Percentiles rank a stretch among this genome's conserved stretches.
Evolutionary conservation across 257 asterid species (phyloP).

Genomic region (Penstemon barbatus): DNA sequence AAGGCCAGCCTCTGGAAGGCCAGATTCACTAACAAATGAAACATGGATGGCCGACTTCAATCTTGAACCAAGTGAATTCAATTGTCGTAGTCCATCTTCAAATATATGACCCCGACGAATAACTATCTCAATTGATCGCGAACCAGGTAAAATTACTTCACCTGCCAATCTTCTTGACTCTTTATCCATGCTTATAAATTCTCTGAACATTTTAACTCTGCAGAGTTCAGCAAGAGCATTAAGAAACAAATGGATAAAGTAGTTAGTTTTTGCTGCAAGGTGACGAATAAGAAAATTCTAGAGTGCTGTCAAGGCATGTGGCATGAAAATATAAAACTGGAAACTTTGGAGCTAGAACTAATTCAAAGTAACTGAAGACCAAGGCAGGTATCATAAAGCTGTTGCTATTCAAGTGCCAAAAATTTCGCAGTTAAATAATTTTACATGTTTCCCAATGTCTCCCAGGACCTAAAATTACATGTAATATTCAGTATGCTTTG

Average conservation of each 20-base stretch:
- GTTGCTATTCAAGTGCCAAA: neutral
- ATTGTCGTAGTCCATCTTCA: slow-evolving; percentile 91
- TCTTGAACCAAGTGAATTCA: slow-evolving; percentile 82
- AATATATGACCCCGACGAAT: slow-evolving; percentile 80
- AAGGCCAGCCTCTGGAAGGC: slow-evolving; percentile 96
- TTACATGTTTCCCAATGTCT: neutral
- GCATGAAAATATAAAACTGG: neutral
- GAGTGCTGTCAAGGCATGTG: slow-evolving; percentile 15
- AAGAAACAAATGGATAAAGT: slow-evolving; percentile 14
- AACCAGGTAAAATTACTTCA: slow-evolving; percentile 71
- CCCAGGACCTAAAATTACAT: neutral
- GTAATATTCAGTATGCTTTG: too few relatives aligned
- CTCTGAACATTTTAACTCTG: slow-evolving; percentile 96
- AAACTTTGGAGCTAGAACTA: neutral
- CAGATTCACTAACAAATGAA: slow-evolving; percentile 92
- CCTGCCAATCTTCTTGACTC: slow-evolving; percentile 84
- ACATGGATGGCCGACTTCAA: slow-evolving; percentile 81
- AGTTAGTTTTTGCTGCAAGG: neutral
- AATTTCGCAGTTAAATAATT: neutral
- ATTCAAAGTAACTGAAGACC: neutral
- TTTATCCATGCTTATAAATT: slow-evolving; percentile 86
- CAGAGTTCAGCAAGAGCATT: slow-evolving; percentile 31
- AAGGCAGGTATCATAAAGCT: neutral
- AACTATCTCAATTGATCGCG: slow-evolving; percentile 73
- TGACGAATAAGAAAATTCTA: neutral